Base-by-base conservation (phyloP, 1,139 yeast genomes). In the Protomyces macrosporus region DNA sequence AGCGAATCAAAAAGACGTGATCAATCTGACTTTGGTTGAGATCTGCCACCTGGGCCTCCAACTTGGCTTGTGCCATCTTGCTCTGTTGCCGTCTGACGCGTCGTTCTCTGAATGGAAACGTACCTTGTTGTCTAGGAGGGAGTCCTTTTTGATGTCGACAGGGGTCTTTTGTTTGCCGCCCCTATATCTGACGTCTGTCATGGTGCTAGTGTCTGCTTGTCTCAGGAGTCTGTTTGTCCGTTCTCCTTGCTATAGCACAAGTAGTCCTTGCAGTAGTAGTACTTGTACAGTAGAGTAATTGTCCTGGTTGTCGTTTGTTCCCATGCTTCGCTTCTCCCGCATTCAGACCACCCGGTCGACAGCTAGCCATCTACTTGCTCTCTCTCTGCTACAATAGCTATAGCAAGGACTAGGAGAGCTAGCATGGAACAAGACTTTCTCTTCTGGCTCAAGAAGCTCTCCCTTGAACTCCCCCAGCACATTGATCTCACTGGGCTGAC, bases 371-470 rank as follows among this genome's bases (percentile, higher is more conserved):
- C 10, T 10, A n/a, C n/a, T n/a, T 10, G n/a, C 10, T 10, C 42
- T 37, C 42, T 37, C 42, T 2, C 42, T 37, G 2, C 10, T 10
- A n/a, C 42, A 1, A n/a, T n/a, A 37, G n/a, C n/a, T 37, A 37
- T n/a, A 37, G n/a, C 10, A 37, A n/a, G n/a, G n/a, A n/a, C n/a
- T 2, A 37, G n/a, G n/a, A 10, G n/a, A 1, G 42, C 42, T 10
- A 37, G n/a, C n/a, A 37, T 37, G 23, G 23, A 23, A 52, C 62
- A 52, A 42, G 62, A 58, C 53, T 14, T 58, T 42, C 34, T 58
- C 52, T 37, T 58, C 36, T 58, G 62, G 62, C 62, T 58, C 36
- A 58, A 58, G 53, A 39, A 33, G 33, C 32, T 58, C 35, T 58
- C 62, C 6, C 39, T 58, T 6, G 62, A 58, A 16, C 42, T 58